These are phyloP conservation scores for Tetramitus jugosus DNA, from an alignment of 208 protist species.

Conservation along the genomic window DNA sequence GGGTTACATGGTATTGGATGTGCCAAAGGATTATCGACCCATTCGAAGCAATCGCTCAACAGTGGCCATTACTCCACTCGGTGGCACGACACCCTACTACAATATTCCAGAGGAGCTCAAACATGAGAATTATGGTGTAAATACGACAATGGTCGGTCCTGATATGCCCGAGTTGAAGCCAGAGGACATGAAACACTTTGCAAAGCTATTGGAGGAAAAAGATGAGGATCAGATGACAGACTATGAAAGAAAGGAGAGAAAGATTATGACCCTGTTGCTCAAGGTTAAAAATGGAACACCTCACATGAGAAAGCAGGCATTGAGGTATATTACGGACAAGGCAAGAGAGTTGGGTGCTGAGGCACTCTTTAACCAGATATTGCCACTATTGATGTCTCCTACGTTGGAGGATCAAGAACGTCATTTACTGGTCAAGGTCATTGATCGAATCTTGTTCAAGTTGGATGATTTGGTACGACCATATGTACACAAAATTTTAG, in stretches of 20 bases:
- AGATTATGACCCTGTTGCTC: slow-evolving; percentile 94
- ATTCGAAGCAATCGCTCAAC: not conserved
- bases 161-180: slow-evolving; percentile 89
- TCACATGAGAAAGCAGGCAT: slow-evolving; percentile 85
- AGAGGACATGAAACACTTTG: slow-evolving; percentile 91
- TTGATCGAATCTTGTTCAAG: slow-evolving; percentile 96
- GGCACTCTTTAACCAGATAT: slow-evolving; percentile 93
- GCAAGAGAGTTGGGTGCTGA: slow-evolving; percentile 90
- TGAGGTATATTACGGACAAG: slow-evolving; percentile 94
- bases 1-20: slow-evolving; percentile 48
- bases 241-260: slow-evolving; percentile 81
- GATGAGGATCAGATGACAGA: slow-evolving; percentile 67
- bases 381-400: slow-evolving; percentile 91
- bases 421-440: slow-evolving; percentile 96
- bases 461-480: slow-evolving; percentile 89
- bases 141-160: slow-evolving; percentile 47
- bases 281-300: slow-evolving; percentile 98
- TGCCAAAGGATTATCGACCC: slow-evolving; percentile 1
- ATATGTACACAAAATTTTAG: slow-evolving; percentile 96
- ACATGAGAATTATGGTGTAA: slow-evolving; percentile 4
- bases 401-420: slow-evolving; percentile 94
- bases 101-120: not conserved
- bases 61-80: not conserved
- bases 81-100: not conserved
- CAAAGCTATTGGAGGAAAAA: slow-evolving; percentile 77